These are phyloP conservation scores for Trypanosoma congolense DNA, from an alignment of 208 protist species.

Conservation along the genomic window DNA sequence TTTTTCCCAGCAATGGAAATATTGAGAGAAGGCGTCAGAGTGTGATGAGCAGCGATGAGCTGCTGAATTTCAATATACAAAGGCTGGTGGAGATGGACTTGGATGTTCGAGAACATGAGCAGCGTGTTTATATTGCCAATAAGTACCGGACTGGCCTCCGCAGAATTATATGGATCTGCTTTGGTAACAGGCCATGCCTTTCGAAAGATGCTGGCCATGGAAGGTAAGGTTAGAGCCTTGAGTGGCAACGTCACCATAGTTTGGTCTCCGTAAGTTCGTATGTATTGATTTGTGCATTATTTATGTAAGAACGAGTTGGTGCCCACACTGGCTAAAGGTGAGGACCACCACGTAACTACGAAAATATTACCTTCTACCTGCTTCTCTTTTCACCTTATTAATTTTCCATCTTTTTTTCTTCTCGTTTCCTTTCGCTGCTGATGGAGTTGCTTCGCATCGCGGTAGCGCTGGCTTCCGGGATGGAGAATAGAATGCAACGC, in stretches of 20 bases:
- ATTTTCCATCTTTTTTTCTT: background rate
- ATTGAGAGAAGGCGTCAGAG: no score
- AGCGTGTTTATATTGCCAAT: conserved; percentile 1
- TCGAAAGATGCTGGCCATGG: background rate
- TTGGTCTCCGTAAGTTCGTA: no score
- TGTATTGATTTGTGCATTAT: no score
- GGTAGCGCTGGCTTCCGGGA: no score
- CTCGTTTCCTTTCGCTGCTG: conserved; percentile 4
- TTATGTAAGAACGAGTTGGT: no score
- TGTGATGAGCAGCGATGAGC: background rate
- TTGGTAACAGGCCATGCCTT: background rate
- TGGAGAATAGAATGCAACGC: no score
- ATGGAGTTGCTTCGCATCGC: no score
- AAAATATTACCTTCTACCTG: background rate
- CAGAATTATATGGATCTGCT: conserved; percentile 12
- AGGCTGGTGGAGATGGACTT: background rate
- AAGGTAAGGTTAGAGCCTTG: no score
- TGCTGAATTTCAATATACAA: background rate
- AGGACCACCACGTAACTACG: no score
- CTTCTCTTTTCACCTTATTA: background rate
- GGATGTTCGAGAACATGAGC: background rate
- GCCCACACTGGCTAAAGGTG: no score
- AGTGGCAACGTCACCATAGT: no score
- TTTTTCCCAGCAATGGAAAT: no score
- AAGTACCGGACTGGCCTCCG: conserved; percentile 16